phyloP scores from a whole-genome alignment of 129 eudicot species.

The Apium graveolens region DNA sequence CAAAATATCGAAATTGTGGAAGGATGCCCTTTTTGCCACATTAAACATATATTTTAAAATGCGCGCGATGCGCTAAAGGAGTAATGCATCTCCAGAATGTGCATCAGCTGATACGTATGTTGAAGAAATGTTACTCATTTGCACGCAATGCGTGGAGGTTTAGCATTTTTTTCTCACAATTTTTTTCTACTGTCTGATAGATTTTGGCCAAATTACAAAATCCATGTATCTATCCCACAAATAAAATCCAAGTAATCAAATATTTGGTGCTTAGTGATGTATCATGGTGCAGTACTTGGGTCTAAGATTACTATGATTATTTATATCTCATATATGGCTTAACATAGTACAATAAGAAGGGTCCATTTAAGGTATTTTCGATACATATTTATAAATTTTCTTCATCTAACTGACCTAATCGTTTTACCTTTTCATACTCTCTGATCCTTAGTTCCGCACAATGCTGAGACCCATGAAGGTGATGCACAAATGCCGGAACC shows the following conservation, averaged over 20 bases:
- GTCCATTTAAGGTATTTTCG: neutral
- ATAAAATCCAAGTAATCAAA: neutral
- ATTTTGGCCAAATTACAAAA: neutral
- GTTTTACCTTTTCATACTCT: neutral
- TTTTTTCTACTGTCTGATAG: neutral
- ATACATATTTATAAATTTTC: neutral
- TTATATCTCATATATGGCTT: neutral
- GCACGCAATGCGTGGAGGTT: neutral
- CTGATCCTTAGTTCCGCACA: slow-evolving; percentile 1
- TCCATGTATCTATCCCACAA: neutral
- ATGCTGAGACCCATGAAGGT: slow-evolving; percentile 7
- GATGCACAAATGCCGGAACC: slow-evolving; percentile 15
- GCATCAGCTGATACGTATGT: neutral
- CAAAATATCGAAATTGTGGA: too few relatives aligned
- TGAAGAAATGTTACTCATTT: neutral
- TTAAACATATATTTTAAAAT: neutral
- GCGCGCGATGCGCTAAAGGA: neutral
- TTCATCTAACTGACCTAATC: neutral
- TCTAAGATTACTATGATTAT: neutral
- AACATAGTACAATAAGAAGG: neutral
- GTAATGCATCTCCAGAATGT: neutral
- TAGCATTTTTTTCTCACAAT: neutral
- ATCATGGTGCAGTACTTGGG: neutral
- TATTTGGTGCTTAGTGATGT: neutral
- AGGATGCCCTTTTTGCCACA: too few relatives aligned